Percentiles rank a stretch among this genome's conserved stretches.
Evolutionary conservation across 2,329 filamentous ascomycete genomes (phyloP).

Genomic region (Phaeosphaeria sp.): DNA sequence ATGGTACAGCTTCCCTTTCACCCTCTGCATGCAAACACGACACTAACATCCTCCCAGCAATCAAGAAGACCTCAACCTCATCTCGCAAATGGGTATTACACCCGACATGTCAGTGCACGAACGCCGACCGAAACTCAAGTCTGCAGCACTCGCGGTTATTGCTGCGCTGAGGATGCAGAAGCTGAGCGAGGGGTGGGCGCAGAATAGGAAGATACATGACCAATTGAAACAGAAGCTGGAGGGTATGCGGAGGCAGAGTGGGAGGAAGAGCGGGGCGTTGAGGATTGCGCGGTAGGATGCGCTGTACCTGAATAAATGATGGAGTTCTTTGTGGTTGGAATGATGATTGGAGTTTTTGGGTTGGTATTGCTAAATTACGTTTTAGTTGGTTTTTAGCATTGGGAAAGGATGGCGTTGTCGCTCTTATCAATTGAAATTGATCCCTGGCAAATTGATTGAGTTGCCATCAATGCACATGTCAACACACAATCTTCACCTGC

Average conservation of each 20-base stretch:
- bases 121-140: constrained; percentile 55
- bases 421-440: neutral
- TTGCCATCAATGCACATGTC: neutral
- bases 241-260: constrained; percentile 47
- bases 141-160: constrained; percentile 57
- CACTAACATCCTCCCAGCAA: constrained; percentile 69
- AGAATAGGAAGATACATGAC: constrained; percentile 58
- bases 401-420: neutral
- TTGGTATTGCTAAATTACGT: neutral
- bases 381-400: neutral
- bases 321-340: neutral
- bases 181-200: constrained; percentile 58
- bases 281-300: constrained; percentile 11
- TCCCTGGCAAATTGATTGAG: neutral
- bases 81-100: constrained; percentile 80
- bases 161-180: constrained; percentile 61
- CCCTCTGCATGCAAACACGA: neutral
- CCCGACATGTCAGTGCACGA: constrained; percentile 55
- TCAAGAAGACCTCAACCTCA: constrained; percentile 84
- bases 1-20: constrained; percentile 71
- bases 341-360: too few relatives aligned
- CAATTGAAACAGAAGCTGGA: constrained; percentile 55
- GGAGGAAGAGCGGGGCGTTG: constrained; percentile 23
- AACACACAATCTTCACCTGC: neutral
- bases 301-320: neutral